Base-by-base conservation (phyloP, 768 basidiomycete genomes). In the Leucocoprinus sp. region DNA sequence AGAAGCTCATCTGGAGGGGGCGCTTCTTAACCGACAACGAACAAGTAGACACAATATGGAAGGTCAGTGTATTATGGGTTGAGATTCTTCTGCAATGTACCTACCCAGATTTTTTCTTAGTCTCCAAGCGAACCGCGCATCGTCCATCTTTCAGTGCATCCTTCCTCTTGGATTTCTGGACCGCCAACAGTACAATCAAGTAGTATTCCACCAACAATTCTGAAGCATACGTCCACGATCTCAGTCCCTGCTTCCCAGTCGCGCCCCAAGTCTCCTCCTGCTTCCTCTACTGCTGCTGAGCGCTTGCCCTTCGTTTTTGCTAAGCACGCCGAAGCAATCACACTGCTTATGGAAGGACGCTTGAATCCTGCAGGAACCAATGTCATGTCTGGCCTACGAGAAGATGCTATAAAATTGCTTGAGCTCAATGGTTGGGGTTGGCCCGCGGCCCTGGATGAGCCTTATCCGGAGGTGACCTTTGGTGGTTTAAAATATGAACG, bases 141-240 rank as follows among this genome's bases (percentile, higher is more conserved):
- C 45, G 66, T 89, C 34, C 87, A 88, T 62, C 69, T 90, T 17
- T 80, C 84, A 11, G 85, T 90, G n/a, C 80, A 82, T 57, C 82
- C 84, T 18, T 82, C 82, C 21, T 82, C 82, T 43, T 90, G 87
- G 87, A 69, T 71, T 31, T 63, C 70, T 18, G 50, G 62, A 9
- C 81, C 82, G 21, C 81, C 76, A 9, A 62, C 60, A 47, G 50
- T 55, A 27, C 51, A 49, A 36, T 33, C 24, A 35, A 26, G 49
- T 54, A 23, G 28, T 46, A 56, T 41, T 51, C 42, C 26, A 51
- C 51, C 28, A 50, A 55, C 45, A 41, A n/a, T 43, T 45, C 24
- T 34, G 18, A 9, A 23, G 38, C 19, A 44, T 9, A 34, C 7
- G 1, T 29, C 49, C 31, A 24, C 53, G 5, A 36, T 50, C 12